Evolutionary conservation across 1,284 basidiomycete species (phyloP).

Genomic region (Leccinum insigne): DNA sequence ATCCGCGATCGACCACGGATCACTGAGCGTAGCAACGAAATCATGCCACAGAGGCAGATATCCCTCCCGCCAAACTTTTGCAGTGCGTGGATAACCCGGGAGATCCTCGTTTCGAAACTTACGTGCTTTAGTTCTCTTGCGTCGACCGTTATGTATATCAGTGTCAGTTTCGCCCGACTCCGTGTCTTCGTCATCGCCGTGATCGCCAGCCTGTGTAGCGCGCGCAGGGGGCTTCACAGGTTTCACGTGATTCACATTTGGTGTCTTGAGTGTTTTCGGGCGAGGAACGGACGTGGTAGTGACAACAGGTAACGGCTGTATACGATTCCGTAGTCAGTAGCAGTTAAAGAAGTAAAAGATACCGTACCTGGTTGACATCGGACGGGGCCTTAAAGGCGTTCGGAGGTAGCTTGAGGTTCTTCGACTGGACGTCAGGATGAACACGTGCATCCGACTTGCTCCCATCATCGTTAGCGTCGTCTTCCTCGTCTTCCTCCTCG

Average conservation of each 20-base stretch:
- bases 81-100: not conserved
- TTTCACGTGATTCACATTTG: not conserved
- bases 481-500: not conserved
- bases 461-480: not conserved
- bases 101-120: not conserved
- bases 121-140: not conserved
- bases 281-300: not conserved
- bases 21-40: not conserved
- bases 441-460: not conserved
- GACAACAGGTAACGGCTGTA: not conserved
- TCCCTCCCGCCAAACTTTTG: not conserved
- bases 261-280: not conserved
- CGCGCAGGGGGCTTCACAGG: not conserved
- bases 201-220: not conserved
- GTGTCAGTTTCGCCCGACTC: not conserved
- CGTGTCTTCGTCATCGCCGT: not conserved
- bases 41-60: not conserved
- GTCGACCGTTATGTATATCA: not conserved
- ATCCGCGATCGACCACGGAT: not conserved
- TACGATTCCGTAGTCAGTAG: not conserved
- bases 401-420: not conserved
- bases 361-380: not conserved
- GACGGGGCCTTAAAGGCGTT: not conserved
- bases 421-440: not conserved
- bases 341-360: not conserved